A percentile compares a stretch with the other conserved stretches of the same genome.
Conservation (phyloP, 805 yeast genomes). For the Wickerhamiella brachini region DNA sequence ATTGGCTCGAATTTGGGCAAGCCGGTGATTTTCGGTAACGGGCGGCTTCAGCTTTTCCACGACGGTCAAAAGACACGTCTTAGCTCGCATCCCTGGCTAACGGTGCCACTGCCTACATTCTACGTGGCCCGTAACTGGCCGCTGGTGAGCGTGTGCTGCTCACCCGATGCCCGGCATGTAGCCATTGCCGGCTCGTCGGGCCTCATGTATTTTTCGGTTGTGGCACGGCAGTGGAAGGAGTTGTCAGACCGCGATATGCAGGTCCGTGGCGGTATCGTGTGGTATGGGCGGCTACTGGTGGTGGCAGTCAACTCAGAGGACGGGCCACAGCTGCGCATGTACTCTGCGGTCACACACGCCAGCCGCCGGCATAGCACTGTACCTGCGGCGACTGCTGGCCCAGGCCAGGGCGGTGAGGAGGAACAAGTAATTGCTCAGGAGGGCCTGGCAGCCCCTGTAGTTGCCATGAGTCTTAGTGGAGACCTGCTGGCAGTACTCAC, state of each 20-base stretch:
- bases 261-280: conserved; percentile 27
- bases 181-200: conserved; percentile 40
- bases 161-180: conserved; percentile 35
- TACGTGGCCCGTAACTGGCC: conserved; percentile 34
- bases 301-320: conserved; percentile 23
- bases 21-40: conserved; percentile 31
- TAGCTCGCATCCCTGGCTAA: conserved; percentile 33
- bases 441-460: conserved; percentile 21
- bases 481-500: conserved; percentile 26
- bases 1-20: conserved; percentile 22
- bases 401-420: conserved; percentile 13
- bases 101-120: conserved; percentile 32
- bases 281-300: conserved; percentile 25
- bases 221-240: conserved; percentile 35
- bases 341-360: conserved; percentile 22
- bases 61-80: conserved; percentile 33
- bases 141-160: conserved; percentile 29
- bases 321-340: conserved; percentile 23
- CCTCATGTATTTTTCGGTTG: conserved; percentile 29
- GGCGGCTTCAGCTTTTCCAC: conserved; percentile 31
- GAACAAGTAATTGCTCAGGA: conserved; percentile 21
- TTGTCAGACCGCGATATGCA: conserved; percentile 26
- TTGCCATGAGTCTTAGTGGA: conserved; percentile 20
- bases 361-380: not conserved
- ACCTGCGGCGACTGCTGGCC: not conserved